Conservation (phyloP, 1,284 basidiomycete genomes). For the Ustilago vetiveriae region DNA sequence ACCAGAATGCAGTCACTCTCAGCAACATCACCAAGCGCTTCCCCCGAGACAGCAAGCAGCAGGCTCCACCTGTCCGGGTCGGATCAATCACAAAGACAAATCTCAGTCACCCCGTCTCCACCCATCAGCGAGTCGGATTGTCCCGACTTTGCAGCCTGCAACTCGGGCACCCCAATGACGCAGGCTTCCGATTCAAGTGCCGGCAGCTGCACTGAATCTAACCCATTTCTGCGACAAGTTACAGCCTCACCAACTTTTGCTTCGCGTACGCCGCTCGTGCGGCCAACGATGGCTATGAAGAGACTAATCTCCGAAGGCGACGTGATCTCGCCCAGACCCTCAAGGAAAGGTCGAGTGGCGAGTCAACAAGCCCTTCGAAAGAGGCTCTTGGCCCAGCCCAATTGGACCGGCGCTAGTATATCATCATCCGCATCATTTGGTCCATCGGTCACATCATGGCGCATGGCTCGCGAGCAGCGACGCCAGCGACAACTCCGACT, state of each 20-base stretch:
- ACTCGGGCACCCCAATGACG: constrained; percentile 5
- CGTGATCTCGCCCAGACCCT: constrained; percentile 5
- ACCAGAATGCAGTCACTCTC: constrained; percentile 15
- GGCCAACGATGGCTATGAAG: constrained; percentile 8
- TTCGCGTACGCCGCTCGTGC: not conserved
- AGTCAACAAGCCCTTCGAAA: not conserved
- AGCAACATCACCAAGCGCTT: constrained; percentile 3
- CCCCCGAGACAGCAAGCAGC: not conserved
- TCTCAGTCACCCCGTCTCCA: constrained; percentile 19
- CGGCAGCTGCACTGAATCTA: constrained; percentile 4
- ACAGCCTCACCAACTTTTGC: not conserved
- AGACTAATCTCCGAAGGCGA: constrained; percentile 28
- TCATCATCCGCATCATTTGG: not conserved
- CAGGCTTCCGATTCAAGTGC: constrained; percentile 32
- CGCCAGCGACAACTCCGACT: not conserved
- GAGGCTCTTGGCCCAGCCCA: not conserved
- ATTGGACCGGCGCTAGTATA: not conserved
- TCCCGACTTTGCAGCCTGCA: not conserved
- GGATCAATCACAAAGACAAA: not conserved
- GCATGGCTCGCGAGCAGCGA: constrained; percentile 10
- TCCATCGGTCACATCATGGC: constrained; percentile 16
- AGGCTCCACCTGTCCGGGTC: not conserved
- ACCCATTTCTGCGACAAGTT: not conserved
- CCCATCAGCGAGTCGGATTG: constrained; percentile 15
- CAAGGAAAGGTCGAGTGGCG: constrained; percentile 9